Base-by-base conservation (phyloP, 768 basidiomycete species). In the Holtermanniella nyarrowii region DNA sequence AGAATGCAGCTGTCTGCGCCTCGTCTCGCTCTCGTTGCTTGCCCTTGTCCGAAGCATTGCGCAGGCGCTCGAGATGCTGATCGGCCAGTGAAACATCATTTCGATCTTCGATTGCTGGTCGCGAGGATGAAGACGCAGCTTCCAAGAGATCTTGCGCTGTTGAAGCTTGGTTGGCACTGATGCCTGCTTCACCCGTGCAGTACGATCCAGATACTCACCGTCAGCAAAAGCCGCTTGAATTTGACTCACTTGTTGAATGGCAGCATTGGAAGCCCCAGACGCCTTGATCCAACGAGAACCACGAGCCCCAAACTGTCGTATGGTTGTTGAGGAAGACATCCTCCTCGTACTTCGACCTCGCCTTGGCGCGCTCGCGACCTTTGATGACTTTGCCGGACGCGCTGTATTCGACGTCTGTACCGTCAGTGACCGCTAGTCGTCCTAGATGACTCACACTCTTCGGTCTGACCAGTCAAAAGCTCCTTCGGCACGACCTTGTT, bases 251-350 rank as follows among this genome's bases (percentile, higher is more conserved):
- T 42, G 66, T 77, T 10, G 89, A 90, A 65, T 95, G 91, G 65
- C 95, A 99, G 71, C 95, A 99, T 23, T 80, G 84, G 70, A 84
- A 99, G 31, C 95, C 95, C 95, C 95, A 99, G 53, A 75, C 66
- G 13, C 82, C 80, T 2, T 78, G 77, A 12, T 79, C 74, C 14
- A 75, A 55, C 58, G 86, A 82, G 69, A 86, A 97, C 82, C 83
- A 97, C 42, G 95, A 99, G 42, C 95, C 95, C 95, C 95, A 99
- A n/a, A 96, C 83, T 3, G 81, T 76, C 0, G 85, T 89, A 65
- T 99, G 95, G 65, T 99, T 99, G 72, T 90, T 91, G 63, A 85
- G 75, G 60, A 79, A 83, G 5, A 90, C 84, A 78, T 97, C 90
- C 74, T 99, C 95, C 3, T 86, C 83, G 72, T 99, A 99, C 72